phyloP scores from a whole-genome alignment of 306 rosid species.

The Castanea crenata region DNA sequence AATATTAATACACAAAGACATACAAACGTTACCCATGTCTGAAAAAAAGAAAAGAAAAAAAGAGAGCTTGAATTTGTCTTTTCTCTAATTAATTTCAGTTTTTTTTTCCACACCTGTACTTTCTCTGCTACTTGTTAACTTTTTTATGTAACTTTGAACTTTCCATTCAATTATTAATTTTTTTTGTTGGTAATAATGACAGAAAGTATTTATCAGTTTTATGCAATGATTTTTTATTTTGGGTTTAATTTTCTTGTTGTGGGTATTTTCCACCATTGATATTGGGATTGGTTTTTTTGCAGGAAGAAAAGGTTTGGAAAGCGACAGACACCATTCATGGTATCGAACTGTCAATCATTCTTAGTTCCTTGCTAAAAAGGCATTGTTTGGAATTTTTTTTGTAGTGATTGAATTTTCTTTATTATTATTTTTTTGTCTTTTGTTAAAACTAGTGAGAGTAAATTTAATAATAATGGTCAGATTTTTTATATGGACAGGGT shows the following conservation, averaged over 20 bases:
- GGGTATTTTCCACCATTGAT: slow-evolving; percentile 36
- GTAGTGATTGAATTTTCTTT: slow-evolving; percentile 29
- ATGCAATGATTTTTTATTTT: slow-evolving; percentile 12
- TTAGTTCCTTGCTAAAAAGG: slow-evolving; percentile 28
- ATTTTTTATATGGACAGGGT: slow-evolving; percentile 72
- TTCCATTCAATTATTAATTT: slow-evolving; percentile 16
- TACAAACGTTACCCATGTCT: slow-evolving; percentile 34
- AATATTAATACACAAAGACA: slow-evolving; percentile 36
- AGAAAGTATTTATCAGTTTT: slow-evolving; percentile 5
- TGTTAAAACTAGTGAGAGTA: background rate
- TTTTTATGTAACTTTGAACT: slow-evolving; percentile 13
- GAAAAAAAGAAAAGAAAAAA: background rate
- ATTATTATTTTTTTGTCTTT: background rate
- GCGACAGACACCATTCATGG: slow-evolving; percentile 87
- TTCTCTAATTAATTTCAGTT: slow-evolving; percentile 25
- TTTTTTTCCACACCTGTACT: slow-evolving; percentile 25
- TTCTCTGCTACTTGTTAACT: slow-evolving; percentile 16
- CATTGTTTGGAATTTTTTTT: slow-evolving; percentile 48
- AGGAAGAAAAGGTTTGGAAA: slow-evolving; percentile 71
- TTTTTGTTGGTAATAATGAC: slow-evolving; percentile 18
- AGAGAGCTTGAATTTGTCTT: slow-evolving; percentile 80
- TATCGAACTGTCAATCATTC: slow-evolving; percentile 48
- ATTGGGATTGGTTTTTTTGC: slow-evolving; percentile 47
- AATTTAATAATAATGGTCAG: slow-evolving; percentile 23
- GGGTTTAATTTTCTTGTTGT: background rate